Percentiles rank a stretch among this genome's conserved stretches.
Conservation (phyloP, 139 green algal genomes). For the Raphidocelis subcapitata region DNA sequence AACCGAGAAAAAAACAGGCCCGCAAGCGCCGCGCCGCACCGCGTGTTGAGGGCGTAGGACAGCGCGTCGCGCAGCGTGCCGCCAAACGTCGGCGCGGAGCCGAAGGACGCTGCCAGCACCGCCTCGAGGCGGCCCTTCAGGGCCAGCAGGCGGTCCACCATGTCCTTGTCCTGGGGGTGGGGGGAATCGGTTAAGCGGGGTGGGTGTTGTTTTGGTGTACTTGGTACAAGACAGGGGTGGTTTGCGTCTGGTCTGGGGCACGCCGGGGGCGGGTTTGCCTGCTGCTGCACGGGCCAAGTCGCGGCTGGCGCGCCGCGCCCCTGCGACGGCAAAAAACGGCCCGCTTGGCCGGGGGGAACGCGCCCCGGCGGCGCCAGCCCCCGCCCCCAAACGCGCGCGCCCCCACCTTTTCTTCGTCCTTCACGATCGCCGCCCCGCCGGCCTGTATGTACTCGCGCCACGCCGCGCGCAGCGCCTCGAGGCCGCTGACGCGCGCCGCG, state of each 20-base stretch:
- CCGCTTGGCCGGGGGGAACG: background rate
- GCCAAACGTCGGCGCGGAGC: slow-evolving; percentile 62
- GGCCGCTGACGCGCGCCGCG: slow-evolving; percentile 52
- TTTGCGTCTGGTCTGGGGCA: no score
- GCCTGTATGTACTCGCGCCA: slow-evolving; percentile 72
- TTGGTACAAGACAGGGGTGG: no score
- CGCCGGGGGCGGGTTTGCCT: no score
- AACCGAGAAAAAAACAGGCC: no score
- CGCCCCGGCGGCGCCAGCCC: no score
- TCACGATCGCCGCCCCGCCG: slow-evolving; percentile 68
- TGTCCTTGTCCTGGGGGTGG: slow-evolving; percentile 73
- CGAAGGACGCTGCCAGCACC: slow-evolving; percentile 59
- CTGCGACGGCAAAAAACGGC: background rate
- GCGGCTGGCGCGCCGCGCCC: background rate
- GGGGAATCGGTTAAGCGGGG: no score
- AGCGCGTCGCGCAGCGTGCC: slow-evolving; percentile 88
- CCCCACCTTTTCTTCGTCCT: slow-evolving; percentile 86
- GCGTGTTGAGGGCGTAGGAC: slow-evolving; percentile 93
- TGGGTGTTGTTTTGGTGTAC: no score
- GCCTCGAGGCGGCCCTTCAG: slow-evolving; percentile 81
- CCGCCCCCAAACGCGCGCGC: no score
- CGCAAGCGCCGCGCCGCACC: slow-evolving; percentile 23
- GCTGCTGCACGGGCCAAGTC: no score
- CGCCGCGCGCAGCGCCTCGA: slow-evolving; percentile 63
- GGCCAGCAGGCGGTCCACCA: slow-evolving; percentile 84